phyloP scores from a whole-genome alignment of 108 stramenopile genomes.

The Cyclotella atomus region DNA sequence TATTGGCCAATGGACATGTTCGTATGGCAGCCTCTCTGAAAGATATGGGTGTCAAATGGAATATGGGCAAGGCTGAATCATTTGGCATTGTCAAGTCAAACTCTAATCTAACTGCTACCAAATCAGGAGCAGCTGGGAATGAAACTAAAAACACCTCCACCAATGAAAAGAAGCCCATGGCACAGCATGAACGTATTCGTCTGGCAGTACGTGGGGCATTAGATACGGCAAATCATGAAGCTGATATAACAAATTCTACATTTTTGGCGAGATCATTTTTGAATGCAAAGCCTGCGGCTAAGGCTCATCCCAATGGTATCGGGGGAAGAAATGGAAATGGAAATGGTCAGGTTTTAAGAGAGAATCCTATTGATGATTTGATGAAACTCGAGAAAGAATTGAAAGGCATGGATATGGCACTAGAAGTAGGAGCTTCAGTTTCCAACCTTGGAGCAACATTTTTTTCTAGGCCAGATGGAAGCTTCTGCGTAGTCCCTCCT shows the following conservation, averaged over 20 bases:
- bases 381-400: conserved; percentile 88
- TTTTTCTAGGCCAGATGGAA: conserved; percentile 62
- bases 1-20: conserved; percentile 41
- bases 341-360: conserved; percentile 5
- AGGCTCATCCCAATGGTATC: conserved; percentile 4
- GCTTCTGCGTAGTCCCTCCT: conserved; percentile 86
- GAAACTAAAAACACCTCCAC: not conserved
- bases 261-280: conserved; percentile 59
- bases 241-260: conserved; percentile 81
- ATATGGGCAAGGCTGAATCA: conserved; percentile 32
- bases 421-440: conserved; percentile 81
- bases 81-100: conserved; percentile 1
- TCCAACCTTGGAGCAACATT: conserved; percentile 65
- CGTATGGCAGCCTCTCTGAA: conserved; percentile 39
- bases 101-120: not conserved
- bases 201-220: conserved; percentile 80
- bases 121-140: not conserved
- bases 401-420: conserved; percentile 79
- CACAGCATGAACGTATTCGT: conserved; percentile 73
- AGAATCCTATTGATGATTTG: conserved; percentile 53
- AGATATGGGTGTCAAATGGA: conserved; percentile 51
- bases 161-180: not conserved
- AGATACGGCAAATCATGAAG: conserved; percentile 65
- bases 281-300: conserved; percentile 1
- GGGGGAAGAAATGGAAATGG: not conserved